phyloP scores from a whole-genome alignment of 257 asterid genomes.

The Linderniella brevidens region DNA sequence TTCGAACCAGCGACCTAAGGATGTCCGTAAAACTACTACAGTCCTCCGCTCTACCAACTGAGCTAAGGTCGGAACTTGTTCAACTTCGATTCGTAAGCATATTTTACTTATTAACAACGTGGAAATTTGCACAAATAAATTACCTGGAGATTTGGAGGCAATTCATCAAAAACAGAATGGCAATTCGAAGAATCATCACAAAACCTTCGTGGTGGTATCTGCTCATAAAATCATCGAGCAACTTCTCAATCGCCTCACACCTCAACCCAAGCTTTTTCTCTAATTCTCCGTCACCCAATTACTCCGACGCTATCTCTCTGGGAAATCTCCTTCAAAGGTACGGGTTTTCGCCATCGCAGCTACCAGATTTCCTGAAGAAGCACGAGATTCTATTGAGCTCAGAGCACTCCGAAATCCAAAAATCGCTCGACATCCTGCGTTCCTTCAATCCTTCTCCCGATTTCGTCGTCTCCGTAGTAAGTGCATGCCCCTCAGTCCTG shows the following conservation, averaged over 20 bases:
- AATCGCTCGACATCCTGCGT: conserved; percentile 30
- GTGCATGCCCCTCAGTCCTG: conserved; percentile 39
- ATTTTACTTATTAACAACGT: too few species aligned
- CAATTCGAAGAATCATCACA: too few species aligned
- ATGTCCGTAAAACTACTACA: conserved; percentile 6
- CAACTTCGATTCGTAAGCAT: too few species aligned
- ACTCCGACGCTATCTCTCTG: conserved; percentile 20
- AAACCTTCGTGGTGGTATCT: too few species aligned
- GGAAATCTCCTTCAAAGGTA: conserved; percentile 39
- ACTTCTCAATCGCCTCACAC: too few species aligned
- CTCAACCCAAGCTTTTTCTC: conserved; percentile 9
- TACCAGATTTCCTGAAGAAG: conserved; percentile 28
- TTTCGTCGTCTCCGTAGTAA: conserved; percentile 37
- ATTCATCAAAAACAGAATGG: too few species aligned
- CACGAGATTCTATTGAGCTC: conserved; percentile 31
- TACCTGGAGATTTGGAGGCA: too few species aligned
- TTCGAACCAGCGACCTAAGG: conserved; percentile 96
- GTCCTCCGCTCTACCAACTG: too few species aligned
- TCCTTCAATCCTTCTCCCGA: conserved; percentile 35
- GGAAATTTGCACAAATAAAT: too few species aligned
- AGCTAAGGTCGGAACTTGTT: too few species aligned
- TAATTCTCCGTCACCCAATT: conserved; percentile 6
- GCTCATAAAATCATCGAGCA: too few species aligned
- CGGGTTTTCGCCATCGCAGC: conserved; percentile 33
- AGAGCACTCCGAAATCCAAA: conserved; percentile 25